Conservation (phyloP, 352 stramenopile genomes). For the Globisporangium paddicum region DNA sequence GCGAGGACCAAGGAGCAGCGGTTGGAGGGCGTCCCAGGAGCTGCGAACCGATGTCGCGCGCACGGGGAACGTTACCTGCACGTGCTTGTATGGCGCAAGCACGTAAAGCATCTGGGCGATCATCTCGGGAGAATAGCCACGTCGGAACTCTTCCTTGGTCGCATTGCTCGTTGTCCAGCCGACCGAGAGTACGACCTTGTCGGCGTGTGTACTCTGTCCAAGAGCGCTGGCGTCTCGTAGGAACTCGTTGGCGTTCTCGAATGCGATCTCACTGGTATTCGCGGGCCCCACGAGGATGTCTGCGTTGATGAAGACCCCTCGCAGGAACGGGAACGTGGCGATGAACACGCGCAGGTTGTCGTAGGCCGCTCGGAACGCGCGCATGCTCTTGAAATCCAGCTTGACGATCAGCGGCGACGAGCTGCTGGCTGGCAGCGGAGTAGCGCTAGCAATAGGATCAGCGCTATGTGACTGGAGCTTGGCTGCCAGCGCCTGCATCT, state of each 20-base stretch:
- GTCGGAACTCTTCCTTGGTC: conserved; percentile 43
- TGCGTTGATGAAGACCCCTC: conserved; percentile 61
- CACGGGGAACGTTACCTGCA: conserved; percentile 60
- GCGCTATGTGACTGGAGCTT: not conserved
- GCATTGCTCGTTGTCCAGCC: conserved; percentile 65
- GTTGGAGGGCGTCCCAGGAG: conserved; percentile 48
- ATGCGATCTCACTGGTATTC: conserved; percentile 22
- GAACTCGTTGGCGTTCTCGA: conserved; percentile 40
- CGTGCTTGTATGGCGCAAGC: conserved; percentile 36
- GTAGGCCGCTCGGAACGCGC: conserved; percentile 33
- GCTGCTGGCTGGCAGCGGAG: not conserved
- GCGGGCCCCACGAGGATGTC: conserved; percentile 60
- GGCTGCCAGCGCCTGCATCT: conserved; percentile 29
- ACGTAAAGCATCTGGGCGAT: conserved; percentile 48
- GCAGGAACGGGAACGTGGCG: conserved; percentile 36
- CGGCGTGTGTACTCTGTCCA: conserved; percentile 16
- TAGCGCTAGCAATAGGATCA: not conserved
- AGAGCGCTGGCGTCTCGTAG: conserved; percentile 35
- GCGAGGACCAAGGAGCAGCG: conserved; percentile 23
- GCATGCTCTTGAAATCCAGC: conserved; percentile 64
- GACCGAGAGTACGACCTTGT: conserved; percentile 71
- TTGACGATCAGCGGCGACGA: conserved; percentile 55
- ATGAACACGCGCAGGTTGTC: conserved; percentile 34
- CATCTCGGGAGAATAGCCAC: conserved; percentile 50
- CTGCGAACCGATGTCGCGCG: conserved; percentile 49